Conservation (phyloP, 164 flowering plant species). For the Akebia trifoliata region DNA sequence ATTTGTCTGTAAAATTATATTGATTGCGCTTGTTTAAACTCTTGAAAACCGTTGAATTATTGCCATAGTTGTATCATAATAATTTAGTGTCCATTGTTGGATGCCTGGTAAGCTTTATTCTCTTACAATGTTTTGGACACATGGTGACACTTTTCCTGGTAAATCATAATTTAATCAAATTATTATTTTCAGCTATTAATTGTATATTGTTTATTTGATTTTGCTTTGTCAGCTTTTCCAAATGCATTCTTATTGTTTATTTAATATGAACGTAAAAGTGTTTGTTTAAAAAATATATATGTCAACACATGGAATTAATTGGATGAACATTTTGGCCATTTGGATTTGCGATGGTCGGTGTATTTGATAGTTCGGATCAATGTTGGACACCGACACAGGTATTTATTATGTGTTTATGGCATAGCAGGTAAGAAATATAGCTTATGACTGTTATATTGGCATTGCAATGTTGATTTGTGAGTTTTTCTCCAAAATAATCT, state of each 20-base stretch:
- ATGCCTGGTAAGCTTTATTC: neutral
- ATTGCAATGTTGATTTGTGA: too few relatives aligned
- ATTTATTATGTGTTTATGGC: neutral
- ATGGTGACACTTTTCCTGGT: too few relatives aligned
- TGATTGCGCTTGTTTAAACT: neutral
- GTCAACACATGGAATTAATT: too few relatives aligned
- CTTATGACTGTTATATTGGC: neutral
- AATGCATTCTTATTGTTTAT: neutral
- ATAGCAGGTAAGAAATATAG: neutral
- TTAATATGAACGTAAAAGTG: neutral
- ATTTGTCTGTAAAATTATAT: neutral
- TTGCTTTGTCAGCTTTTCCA: neutral
- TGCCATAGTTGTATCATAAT: neutral
- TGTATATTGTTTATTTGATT: neutral
- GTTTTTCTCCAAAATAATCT: too few relatives aligned
- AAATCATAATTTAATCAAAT: neutral
- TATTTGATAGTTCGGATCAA: neutral
- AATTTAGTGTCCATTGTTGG: neutral
- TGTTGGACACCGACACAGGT: neutral
- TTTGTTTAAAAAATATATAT: neutral
- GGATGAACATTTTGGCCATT: too few relatives aligned
- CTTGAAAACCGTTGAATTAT: neutral
- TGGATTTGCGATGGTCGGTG: too few relatives aligned
- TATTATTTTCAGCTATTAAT: neutral
- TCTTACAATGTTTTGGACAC: too few relatives aligned